phyloP scores from a whole-genome alignment of 306 rosid genomes.

The Cucumis hystrix region DNA sequence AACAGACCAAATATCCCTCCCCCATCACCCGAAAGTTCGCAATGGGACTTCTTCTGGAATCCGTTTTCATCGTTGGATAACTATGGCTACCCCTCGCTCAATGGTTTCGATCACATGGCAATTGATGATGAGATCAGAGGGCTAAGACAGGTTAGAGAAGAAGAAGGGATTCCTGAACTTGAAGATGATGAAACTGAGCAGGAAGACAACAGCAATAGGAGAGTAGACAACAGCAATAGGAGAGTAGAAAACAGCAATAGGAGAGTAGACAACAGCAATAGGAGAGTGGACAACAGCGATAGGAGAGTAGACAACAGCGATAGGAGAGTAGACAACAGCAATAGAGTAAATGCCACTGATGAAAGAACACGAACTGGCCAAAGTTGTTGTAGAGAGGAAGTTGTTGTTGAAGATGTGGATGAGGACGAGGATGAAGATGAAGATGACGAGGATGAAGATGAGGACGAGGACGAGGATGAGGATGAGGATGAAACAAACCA shows the following conservation, averaged over 20 bases:
- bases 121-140: constrained; percentile 60
- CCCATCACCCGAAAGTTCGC: constrained; percentile 59
- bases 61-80: constrained; percentile 77
- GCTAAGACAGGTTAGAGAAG: constrained; percentile 63
- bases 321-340: too few species aligned
- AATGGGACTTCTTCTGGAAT: constrained; percentile 93
- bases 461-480: constrained; percentile 15
- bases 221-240: neutral
- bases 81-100: constrained; percentile 50
- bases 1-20: constrained; percentile 50
- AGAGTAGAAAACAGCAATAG: too few species aligned
- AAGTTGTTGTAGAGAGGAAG: constrained; percentile 40
- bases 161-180: constrained; percentile 84
- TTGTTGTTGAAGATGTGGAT: constrained; percentile 47
- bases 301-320: neutral
- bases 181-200: constrained; percentile 61
- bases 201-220: constrained; percentile 20
- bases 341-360: constrained; percentile 24
- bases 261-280: too few species aligned
- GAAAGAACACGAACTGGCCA: constrained; percentile 26
- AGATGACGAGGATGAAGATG: constrained; percentile 27
- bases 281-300: too few species aligned
- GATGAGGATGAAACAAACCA: constrained; percentile 16
- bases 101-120: constrained; percentile 28
- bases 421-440: constrained; percentile 29